Evolutionary conservation across 169 alveolate genomes (phyloP).

Genomic region (Blepharisma undulans): DNA sequence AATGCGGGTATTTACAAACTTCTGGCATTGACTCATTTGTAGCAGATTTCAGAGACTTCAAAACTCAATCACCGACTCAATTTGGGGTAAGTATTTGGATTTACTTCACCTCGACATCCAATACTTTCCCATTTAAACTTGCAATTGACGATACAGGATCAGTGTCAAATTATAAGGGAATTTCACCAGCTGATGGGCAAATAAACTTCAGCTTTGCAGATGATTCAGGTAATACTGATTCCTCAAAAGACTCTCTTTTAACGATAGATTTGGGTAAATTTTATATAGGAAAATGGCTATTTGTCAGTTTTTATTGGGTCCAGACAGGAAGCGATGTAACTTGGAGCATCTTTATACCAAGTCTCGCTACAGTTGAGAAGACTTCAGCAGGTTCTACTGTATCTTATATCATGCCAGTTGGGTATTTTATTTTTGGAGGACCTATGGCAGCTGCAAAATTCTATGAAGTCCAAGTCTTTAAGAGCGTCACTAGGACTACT

Average conservation of each 20-base stretch:
- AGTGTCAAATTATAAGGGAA: not conserved
- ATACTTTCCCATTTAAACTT: not conserved
- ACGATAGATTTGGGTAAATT: not conserved
- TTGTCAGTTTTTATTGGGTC: not conserved
- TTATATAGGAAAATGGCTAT: not conserved
- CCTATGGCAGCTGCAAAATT: not conserved
- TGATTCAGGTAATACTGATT: not conserved
- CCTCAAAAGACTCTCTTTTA: not conserved
- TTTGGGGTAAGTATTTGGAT: not conserved
- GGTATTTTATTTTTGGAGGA: not conserved
- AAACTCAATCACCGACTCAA: not conserved
- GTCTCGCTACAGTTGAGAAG: not conserved
- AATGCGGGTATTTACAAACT: not conserved
- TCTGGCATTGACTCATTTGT: not conserved
- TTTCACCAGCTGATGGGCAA: not conserved
- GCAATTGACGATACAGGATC: not conserved
- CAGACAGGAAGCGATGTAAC: not conserved
- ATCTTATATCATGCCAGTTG: not conserved
- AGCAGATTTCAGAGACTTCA: not conserved
- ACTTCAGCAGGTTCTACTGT: not conserved
- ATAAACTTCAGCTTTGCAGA: not conserved
- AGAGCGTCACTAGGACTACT: not conserved
- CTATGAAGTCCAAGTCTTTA: not conserved
- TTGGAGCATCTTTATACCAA: not conserved
- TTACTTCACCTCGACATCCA: not conserved